Base-by-base conservation (phyloP, 2,329 filamentous ascomycete genomes). In the Calonectria henricotiae region DNA sequence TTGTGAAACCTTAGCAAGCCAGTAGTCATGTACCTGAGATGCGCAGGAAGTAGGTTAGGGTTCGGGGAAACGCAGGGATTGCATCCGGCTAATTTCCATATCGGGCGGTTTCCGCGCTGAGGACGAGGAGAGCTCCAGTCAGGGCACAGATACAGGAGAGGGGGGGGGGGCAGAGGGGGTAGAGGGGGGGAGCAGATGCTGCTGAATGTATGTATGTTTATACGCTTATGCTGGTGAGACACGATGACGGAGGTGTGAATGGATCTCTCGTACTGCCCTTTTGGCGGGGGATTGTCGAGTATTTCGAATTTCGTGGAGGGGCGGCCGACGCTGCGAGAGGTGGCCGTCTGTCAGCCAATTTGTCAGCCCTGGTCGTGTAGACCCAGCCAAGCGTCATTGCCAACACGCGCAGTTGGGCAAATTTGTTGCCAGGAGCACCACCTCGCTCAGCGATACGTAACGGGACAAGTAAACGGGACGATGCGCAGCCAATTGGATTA, bases 251-350 rank as follows among this genome's bases (percentile, higher is more conserved):
- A 30, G 35, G 51, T 13, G 51, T 37, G 32, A 58, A 58, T 58
- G 20, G 51, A 58, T 25, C n/a, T 46, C 43, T 46, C 27, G 27
- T 7, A 4, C 7, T 17, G 12, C n/a, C 39, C 6, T 17, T 25
- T 37, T 58, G 39, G 62, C 37, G 62, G 62, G 62, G 62, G 62
- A 58, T 65, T 55, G 47, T 35, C 17, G 47, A 35, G 39, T 65
- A 65, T 55, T 65, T 65, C 49, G 62, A 44, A 43, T 55, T 65
- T 35, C 17, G 62, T 65, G 62, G 62, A 49, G 46, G 62, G 37
- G 62, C 35, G 35, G 35, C 51, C 39, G 46, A 41, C 30, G 41
- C 17, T n/a, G 32, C 39, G 51, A 58, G 51, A 58, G 51, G 51
- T 13, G 61, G 39, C 55, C 39, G 30, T 37, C 61, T 27, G 25